Percentiles rank a stretch among this genome's conserved stretches.
These are phyloP conservation scores for Epichloe uncinata DNA, from an alignment of 2,329 filamentous ascomycete genomes.

Conservation along the genomic window DNA sequence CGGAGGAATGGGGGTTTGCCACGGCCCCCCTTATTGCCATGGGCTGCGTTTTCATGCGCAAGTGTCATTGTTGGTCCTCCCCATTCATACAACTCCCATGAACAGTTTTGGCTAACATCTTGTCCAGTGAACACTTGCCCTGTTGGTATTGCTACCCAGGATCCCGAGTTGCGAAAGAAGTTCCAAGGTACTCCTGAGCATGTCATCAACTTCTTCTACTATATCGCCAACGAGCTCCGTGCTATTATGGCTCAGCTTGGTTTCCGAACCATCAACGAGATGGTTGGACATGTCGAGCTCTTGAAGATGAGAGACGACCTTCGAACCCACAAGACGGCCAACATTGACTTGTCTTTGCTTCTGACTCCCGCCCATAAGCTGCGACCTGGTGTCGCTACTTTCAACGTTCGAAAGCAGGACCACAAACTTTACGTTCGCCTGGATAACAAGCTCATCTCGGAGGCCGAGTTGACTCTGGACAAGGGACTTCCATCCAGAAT, in stretches of 20 bases:
- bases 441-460: conserved; percentile 93
- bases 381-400: conserved; percentile 84
- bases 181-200: conserved; percentile 89
- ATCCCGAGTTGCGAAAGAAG: conserved; percentile 87
- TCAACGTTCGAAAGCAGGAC: conserved; percentile 96
- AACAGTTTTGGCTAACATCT: background rate
- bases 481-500: conserved; percentile 88
- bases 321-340: conserved; percentile 75
- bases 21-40: conserved; percentile 95
- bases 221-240: conserved; percentile 87
- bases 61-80: conserved; percentile 36
- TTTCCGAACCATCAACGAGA: conserved; percentile 91
- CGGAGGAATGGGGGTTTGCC: conserved; percentile 97
- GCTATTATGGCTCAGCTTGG: conserved; percentile 95
- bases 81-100: too few relatives aligned
- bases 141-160: conserved; percentile 90
- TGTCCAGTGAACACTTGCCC: conserved; percentile 56
- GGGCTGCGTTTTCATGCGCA: conserved; percentile 92
- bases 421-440: conserved; percentile 85
- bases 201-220: conserved; percentile 99
- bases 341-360: conserved; percentile 86
- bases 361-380: conserved; percentile 93
- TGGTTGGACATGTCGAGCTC: conserved; percentile 86
- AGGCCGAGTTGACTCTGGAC: conserved; percentile 86
- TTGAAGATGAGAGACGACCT: conserved; percentile 81